Evolutionary conservation across 2,329 filamentous ascomycete genomes (phyloP).

Genomic region (Penicillium olsonii): DNA sequence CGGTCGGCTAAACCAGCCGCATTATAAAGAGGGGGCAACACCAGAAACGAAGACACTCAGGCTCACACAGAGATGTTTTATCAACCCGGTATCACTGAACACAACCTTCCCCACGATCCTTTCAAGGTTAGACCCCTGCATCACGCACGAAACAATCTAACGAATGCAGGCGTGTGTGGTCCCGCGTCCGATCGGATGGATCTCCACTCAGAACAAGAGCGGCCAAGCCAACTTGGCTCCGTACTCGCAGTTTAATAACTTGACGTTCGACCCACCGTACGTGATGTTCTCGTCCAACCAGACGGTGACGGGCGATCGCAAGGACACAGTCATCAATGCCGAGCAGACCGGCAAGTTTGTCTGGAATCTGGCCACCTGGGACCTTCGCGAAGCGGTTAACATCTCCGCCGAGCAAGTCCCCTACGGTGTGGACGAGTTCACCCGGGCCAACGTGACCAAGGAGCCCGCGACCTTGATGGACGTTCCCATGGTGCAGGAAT

Average conservation of each 20-base stretch:
- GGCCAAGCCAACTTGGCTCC: conserved; percentile 60
- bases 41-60: background rate
- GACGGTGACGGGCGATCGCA: conserved; percentile 48
- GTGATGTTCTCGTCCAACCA: conserved; percentile 65
- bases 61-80: conserved; percentile 52
- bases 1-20: background rate
- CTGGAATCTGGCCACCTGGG: conserved; percentile 62
- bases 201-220: conserved; percentile 54
- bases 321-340: conserved; percentile 60
- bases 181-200: conserved; percentile 65
- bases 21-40: background rate
- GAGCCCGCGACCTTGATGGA: conserved; percentile 42
- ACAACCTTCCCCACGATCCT: conserved; percentile 55
- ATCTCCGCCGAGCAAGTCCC: conserved; percentile 54
- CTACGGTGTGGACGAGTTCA: conserved; percentile 58
- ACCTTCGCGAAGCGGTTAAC: conserved; percentile 58
- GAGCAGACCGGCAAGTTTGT: conserved; percentile 59
- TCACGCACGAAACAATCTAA: conserved; percentile 1
- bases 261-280: conserved; percentile 64
- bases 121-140: conserved; percentile 50
- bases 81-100: conserved; percentile 54
- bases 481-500: conserved; percentile 55
- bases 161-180: conserved; percentile 57
- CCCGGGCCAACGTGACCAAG: conserved; percentile 52
- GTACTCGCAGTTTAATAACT: conserved; percentile 64